Conservation (phyloP, 768 basidiomycete genomes). For the Tylopilus sp. region DNA sequence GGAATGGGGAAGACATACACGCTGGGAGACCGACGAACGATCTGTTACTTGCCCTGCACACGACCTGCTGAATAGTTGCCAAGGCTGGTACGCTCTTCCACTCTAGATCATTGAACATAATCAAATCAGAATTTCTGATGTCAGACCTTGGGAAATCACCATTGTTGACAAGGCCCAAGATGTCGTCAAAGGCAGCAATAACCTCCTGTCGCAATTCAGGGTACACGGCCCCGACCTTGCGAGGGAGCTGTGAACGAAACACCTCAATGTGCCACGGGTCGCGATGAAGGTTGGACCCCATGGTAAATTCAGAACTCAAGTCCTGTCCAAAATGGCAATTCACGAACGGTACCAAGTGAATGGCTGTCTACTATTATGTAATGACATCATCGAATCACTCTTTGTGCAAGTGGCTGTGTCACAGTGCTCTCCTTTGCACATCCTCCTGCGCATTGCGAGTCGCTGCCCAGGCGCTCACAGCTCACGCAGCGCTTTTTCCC, state of each 20-base stretch:
- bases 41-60: conserved; percentile 42
- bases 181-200: conserved; percentile 35
- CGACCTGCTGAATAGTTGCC: conserved; percentile 28
- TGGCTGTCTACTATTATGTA: conserved; percentile 33
- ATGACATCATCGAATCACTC: too few species aligned
- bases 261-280: conserved; percentile 28
- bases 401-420: too few species aligned
- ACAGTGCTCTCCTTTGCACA: too few species aligned
- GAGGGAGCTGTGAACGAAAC: too few species aligned
- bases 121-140: neutral
- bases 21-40: conserved; percentile 46
- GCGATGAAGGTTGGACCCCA: conserved; percentile 31
- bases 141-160: conserved; percentile 3
- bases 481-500: too few species aligned
- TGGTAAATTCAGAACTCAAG: neutral
- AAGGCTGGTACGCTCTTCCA: conserved; percentile 23
- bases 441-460: too few species aligned
- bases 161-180: conserved; percentile 24
- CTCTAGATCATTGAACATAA: conserved; percentile 24
- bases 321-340: neutral
- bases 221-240: too few species aligned
- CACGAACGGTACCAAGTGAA: neutral
- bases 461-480: too few species aligned
- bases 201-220: conserved; percentile 46
- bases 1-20: conserved; percentile 31